Conservation (phyloP, 1,139 yeast species). For the Suhomyces kunorum region DNA sequence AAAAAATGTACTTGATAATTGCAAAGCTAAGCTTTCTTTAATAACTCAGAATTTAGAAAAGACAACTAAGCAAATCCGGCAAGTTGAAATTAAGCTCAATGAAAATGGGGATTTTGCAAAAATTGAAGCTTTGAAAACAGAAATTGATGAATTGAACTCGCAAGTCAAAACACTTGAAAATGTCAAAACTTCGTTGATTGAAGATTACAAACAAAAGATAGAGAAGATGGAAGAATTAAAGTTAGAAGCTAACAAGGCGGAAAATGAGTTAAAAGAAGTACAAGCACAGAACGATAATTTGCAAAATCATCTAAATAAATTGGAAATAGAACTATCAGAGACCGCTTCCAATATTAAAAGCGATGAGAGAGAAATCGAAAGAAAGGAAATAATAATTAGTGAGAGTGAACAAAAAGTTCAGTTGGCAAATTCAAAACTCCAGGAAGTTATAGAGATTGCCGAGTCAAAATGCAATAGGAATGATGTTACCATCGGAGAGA, state of each 20-base stretch:
- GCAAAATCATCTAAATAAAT: slow-evolving; percentile 10
- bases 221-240: slow-evolving; percentile 11
- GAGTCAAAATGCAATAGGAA: slow-evolving; percentile 34
- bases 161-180: slow-evolving; percentile 32
- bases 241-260: slow-evolving; percentile 14
- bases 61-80: slow-evolving; percentile 18
- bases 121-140: slow-evolving; percentile 32
- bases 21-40: slow-evolving; percentile 8
- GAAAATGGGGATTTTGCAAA: slow-evolving; percentile 39
- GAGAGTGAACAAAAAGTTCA: slow-evolving; percentile 17
- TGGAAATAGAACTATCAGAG: slow-evolving; percentile 19
- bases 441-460: slow-evolving; percentile 30
- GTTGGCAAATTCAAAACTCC: slow-evolving; percentile 23
- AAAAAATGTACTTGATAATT: slow-evolving; percentile 10
- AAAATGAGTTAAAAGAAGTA: slow-evolving; percentile 10
- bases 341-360: slow-evolving; percentile 16
- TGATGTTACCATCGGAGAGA: slow-evolving; percentile 28
- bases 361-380: slow-evolving; percentile 16
- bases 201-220: slow-evolving; percentile 26
- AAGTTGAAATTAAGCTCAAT: slow-evolving; percentile 32
- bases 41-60: slow-evolving; percentile 8
- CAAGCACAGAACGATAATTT: slow-evolving; percentile 7
- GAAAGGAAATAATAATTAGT: slow-evolving; percentile 16
- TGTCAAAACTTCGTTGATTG: slow-evolving; percentile 30
- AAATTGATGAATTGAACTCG: slow-evolving; percentile 31